A percentile compares a stretch with the other conserved stretches of the same genome.
These are phyloP conservation scores for Neoascochyta sp. DNA, from an alignment of 2,329 filamentous ascomycete genomes.

Conservation along the genomic window DNA sequence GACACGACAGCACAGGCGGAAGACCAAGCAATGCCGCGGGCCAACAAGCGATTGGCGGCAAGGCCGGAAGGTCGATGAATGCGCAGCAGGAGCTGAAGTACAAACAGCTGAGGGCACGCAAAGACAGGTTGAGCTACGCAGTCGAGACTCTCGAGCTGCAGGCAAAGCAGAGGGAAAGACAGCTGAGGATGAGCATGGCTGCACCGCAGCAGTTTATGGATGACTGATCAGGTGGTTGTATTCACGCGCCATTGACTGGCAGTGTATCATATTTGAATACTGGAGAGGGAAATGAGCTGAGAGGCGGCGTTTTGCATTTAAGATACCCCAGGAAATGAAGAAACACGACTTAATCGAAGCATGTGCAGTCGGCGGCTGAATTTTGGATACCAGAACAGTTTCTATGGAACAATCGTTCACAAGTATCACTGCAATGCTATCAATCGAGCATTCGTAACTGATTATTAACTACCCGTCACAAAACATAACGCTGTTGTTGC, in stretches of 20 bases:
- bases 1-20: conserved; percentile 29
- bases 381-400: too few species aligned
- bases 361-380: too few species aligned
- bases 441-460: too few species aligned
- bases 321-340: conserved; percentile 23
- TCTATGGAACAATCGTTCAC: too few species aligned
- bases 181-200: conserved; percentile 70
- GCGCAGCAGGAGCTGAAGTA: conserved; percentile 56
- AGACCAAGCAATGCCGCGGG: conserved; percentile 24
- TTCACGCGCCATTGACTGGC: too few species aligned
- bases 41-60: conserved; percentile 19
- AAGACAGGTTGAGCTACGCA: conserved; percentile 80
- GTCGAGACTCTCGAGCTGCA: conserved; percentile 83
- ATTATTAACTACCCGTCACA: too few species aligned
- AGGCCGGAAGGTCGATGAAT: conserved; percentile 34
- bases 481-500: too few species aligned
- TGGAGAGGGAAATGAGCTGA: background rate
- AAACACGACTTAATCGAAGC: too few species aligned
- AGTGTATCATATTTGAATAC: conserved; percentile 1
- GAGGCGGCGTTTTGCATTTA: conserved; percentile 23
- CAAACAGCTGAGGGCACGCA: conserved; percentile 71
- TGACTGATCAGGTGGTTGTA: conserved; percentile 14
- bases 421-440: too few species aligned
- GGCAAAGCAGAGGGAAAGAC: conserved; percentile 70
- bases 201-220: conserved; percentile 42